These are phyloP conservation scores for Aspergillus arachidicola DNA, from an alignment of 2,329 filamentous ascomycete genomes.

Conservation along the genomic window DNA sequence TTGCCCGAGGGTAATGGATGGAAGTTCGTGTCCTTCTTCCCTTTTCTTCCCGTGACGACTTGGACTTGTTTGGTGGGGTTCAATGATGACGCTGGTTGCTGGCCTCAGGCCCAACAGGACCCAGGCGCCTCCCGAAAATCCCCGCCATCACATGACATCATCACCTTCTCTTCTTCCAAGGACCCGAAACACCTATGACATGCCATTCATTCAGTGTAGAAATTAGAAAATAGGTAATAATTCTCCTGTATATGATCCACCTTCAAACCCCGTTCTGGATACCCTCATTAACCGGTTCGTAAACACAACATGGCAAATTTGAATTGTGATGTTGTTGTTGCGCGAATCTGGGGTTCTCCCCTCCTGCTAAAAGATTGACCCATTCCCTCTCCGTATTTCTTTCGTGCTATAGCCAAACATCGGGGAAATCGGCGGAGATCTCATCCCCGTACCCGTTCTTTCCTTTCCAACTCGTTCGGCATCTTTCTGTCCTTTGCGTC, in stretches of 20 bases:
- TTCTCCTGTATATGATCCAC: too few species aligned
- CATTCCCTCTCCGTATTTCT: slow-evolving; percentile 28
- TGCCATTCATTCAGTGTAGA: background rate
- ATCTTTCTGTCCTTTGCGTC: slow-evolving; percentile 11
- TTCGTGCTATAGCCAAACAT: slow-evolving; percentile 27
- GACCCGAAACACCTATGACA: background rate
- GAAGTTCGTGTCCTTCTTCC: background rate
- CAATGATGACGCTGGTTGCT: slow-evolving; percentile 19
- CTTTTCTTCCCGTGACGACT: slow-evolving; percentile 5
- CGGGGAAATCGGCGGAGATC: slow-evolving; percentile 23
- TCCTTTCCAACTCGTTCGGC: slow-evolving; percentile 20
- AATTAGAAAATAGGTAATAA: too few species aligned
- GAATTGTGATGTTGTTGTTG: background rate
- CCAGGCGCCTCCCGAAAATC: slow-evolving; percentile 23
- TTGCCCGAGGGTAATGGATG: slow-evolving; percentile 3
- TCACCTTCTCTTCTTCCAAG: slow-evolving; percentile 10
- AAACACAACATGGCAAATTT: background rate
- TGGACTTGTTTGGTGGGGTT: slow-evolving; percentile 20
- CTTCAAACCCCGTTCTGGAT: background rate
- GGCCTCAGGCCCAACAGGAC: slow-evolving; percentile 18
- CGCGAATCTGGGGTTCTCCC: background rate
- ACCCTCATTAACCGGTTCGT: background rate
- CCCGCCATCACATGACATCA: slow-evolving; percentile 32
- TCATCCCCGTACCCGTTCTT: slow-evolving; percentile 16
- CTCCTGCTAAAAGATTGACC: slow-evolving; percentile 18